phyloP scores from a whole-genome alignment of 768 basidiomycete species.

The Phaeotremella skinneri region DNA sequence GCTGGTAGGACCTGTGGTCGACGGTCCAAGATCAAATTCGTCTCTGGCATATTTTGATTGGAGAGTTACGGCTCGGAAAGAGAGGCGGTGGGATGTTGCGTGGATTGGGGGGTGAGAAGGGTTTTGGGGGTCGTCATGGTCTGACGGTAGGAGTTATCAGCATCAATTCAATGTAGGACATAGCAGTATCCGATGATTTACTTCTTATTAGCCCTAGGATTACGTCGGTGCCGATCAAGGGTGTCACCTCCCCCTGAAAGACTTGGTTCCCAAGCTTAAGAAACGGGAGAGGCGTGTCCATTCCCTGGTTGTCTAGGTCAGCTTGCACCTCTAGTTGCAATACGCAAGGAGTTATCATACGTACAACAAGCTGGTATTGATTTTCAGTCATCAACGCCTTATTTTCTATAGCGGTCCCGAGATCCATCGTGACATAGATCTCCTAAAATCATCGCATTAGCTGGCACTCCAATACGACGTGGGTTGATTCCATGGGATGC shows the following conservation, averaged over 20 bases:
- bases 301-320: conserved; percentile 26
- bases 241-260: conserved; percentile 32
- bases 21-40: no score
- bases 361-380: conserved; percentile 42
- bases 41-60: conserved; percentile 4
- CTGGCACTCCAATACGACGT: neutral
- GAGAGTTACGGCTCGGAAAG: conserved; percentile 22
- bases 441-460: conserved; percentile 56
- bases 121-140: conserved; percentile 28
- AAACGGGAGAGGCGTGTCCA: conserved; percentile 67
- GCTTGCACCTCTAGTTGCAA: neutral
- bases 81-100: conserved; percentile 22
- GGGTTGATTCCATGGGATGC: neutral
- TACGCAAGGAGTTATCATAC: neutral
- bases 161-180: neutral
- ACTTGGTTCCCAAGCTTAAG: conserved; percentile 52
- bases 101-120: conserved; percentile 37
- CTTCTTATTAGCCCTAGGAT: conserved; percentile 38
- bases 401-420: conserved; percentile 55
- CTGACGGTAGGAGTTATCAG: conserved; percentile 15
- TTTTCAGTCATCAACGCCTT: conserved; percentile 45
- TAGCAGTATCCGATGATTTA: conserved; percentile 12
- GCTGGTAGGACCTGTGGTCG: no score
- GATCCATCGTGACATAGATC: conserved; percentile 71
- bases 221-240: conserved; percentile 42